Percentiles rank a stretch among this genome's conserved stretches.
These are phyloP conservation scores for Phialophora macrospora DNA, from an alignment of 2,329 filamentous ascomycete genomes.

Conservation along the genomic window DNA sequence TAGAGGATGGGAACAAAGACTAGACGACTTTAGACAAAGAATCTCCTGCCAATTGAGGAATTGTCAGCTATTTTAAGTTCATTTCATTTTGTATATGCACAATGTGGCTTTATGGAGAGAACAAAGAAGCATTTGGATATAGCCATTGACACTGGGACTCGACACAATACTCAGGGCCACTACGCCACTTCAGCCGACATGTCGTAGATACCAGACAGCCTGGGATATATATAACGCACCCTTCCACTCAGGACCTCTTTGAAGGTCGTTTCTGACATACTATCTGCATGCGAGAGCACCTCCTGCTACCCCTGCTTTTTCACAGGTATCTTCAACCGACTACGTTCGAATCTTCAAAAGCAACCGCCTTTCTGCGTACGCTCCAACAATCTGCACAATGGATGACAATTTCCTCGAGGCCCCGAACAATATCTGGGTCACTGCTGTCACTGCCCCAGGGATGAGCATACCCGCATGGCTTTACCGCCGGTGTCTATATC, in stretches of 20 bases:
- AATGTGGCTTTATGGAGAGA: not conserved
- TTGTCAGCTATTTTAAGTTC: not conserved
- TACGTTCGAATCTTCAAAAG: not conserved
- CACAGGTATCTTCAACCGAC: not conserved
- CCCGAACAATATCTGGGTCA: not conserved
- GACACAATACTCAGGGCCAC: not conserved
- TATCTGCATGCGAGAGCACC: not conserved
- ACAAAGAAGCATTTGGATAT: not conserved
- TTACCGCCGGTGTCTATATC: slow-evolving; percentile 6
- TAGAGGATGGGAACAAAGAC: not conserved
- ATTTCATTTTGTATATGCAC: not conserved
- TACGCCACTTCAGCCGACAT: not conserved
- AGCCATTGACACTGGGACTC: not conserved
- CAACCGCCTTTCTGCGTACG: not conserved
- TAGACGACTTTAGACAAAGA: not conserved
- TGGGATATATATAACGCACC: not conserved
- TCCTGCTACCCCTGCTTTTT: not conserved
- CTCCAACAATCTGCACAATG: not conserved
- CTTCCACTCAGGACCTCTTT: not conserved
- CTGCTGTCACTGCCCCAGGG: not conserved
- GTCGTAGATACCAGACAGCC: not conserved
- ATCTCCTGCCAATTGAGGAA: not conserved
- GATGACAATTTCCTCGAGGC: not conserved
- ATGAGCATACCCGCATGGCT: slow-evolving; percentile 10
- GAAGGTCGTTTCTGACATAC: not conserved